Evolutionary conservation across 306 rosid genomes (phyloP), one percentile per base, ranked within the genome.

Genomic region (Cucumis melo): DNA sequence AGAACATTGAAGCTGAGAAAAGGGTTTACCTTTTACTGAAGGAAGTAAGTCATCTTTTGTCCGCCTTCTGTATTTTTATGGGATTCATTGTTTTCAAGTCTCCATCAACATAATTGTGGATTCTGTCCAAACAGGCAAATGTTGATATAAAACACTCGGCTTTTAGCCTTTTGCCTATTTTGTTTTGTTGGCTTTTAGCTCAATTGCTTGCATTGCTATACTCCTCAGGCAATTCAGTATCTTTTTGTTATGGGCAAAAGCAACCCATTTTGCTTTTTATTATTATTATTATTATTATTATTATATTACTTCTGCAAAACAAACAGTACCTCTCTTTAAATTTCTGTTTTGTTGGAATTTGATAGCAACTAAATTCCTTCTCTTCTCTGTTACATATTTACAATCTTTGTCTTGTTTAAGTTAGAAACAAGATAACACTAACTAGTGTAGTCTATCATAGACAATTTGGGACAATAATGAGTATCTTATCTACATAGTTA

Each of bases 21-120:
- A 73, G 58, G 20, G 7, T 36, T 46, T 23, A 7, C 76, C 59
- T 72, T 72, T 72, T 6, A 42, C 56, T 21, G 56, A 68, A 68
- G 74, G 20, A 68, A 68, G 42, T 15, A 12, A 66, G 76, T 27
- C 38, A 27, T 50, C 16, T 32, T 5, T 53, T 73, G 77, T 29
- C 62, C 46, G 48, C 60, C 29, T 6, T 29, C 15, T 73, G 77
- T 10, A 16, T 73, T 73, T 29, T 73, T 50, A 29, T 73, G 77
- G 77, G 58, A 46, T 73, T 51, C 44, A 72, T 72, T 72, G 76
- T 70, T 70, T 70, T 70, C 39, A 70, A 44, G 75, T 70, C 75
- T 23, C 57, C 12, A 70, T 70, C 75, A 24, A 21, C 21, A 70
- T 70, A 70, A 70, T 70, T 70, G 57, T 17, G 56, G 4, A 24